Conservation (phyloP, 2,329 filamentous ascomycete genomes). For the Aspergillus sp. region DNA sequence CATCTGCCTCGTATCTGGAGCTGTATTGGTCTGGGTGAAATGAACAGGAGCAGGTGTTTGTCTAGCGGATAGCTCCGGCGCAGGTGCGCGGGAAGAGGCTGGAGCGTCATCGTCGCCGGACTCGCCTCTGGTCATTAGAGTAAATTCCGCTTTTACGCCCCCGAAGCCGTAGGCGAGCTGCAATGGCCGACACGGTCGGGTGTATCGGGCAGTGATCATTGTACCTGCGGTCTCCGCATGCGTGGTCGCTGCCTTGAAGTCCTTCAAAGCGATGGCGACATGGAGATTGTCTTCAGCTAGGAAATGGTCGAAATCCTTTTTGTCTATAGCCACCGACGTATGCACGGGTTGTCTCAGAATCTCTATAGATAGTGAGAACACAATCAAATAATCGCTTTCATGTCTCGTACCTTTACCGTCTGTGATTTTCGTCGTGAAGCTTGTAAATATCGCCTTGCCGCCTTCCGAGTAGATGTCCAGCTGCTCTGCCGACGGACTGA, state of each 20-base stretch:
- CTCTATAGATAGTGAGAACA: too few relatives aligned
- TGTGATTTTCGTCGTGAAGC: slow-evolving; percentile 64
- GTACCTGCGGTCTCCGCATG: slow-evolving; percentile 61
- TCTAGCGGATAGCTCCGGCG: slow-evolving; percentile 39
- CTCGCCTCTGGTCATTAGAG: slow-evolving; percentile 64
- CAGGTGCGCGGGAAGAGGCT: slow-evolving; percentile 35
- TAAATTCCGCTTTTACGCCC: slow-evolving; percentile 60
- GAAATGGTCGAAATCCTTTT: slow-evolving; percentile 61
- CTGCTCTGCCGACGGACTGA: slow-evolving; percentile 63
- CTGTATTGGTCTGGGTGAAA: slow-evolving; percentile 14
- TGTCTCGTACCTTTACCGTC: slow-evolving; percentile 54
- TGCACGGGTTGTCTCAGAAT: slow-evolving; percentile 64
- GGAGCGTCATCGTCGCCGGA: slow-evolving; percentile 39
- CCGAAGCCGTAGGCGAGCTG: slow-evolving; percentile 59
- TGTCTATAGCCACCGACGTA: slow-evolving; percentile 62
- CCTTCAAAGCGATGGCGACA: slow-evolving; percentile 63
- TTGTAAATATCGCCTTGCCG: slow-evolving; percentile 61
- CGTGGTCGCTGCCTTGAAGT: slow-evolving; percentile 63
- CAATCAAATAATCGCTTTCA: too few relatives aligned
- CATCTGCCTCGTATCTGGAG: slow-evolving; percentile 24
- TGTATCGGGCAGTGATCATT: slow-evolving; percentile 58
- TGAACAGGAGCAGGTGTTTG: slow-evolving; percentile 34
- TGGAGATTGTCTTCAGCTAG: slow-evolving; percentile 59
- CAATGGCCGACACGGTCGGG: slow-evolving; percentile 58
- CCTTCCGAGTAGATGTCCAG: slow-evolving; percentile 61